Conservation (phyloP, 2,329 filamentous ascomycete genomes). For the Geoglossum cookeanum region DNA sequence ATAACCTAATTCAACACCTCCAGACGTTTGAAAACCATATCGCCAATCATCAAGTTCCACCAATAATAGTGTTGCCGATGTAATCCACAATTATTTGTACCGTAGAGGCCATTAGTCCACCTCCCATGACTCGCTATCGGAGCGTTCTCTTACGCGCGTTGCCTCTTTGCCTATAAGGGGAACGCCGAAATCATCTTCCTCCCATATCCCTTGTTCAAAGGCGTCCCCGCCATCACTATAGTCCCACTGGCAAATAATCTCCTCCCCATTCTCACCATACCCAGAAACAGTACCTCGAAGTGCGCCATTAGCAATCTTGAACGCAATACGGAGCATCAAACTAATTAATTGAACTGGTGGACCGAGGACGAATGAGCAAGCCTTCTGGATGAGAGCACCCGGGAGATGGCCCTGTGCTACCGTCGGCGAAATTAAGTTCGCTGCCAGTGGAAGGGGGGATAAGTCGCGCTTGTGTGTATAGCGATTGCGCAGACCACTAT, state of each 20-base stretch:
- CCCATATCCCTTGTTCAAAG: slow-evolving; percentile 31
- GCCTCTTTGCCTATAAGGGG: slow-evolving; percentile 16
- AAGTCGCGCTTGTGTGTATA: slow-evolving; percentile 31
- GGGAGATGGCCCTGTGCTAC: slow-evolving; percentile 33
- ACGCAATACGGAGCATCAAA: slow-evolving; percentile 65
- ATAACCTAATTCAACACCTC: neutral
- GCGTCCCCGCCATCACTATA: slow-evolving; percentile 26
- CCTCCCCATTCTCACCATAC: slow-evolving; percentile 32
- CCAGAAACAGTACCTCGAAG: slow-evolving; percentile 42
- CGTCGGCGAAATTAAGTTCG: slow-evolving; percentile 41
- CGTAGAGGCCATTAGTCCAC: neutral
- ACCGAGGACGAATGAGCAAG: slow-evolving; percentile 54
- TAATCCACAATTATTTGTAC: neutral
- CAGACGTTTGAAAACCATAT: neutral
- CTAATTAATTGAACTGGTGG: slow-evolving; percentile 64
- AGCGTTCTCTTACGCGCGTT: too few species aligned
- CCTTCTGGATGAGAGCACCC: slow-evolving; percentile 53
- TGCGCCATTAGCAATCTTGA: slow-evolving; percentile 47
- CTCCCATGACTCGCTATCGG: neutral
- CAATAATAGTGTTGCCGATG: neutral
- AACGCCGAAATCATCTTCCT: slow-evolving; percentile 39
- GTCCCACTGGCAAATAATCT: slow-evolving; percentile 41
- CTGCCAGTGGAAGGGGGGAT: slow-evolving; percentile 48
- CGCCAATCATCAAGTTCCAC: neutral
- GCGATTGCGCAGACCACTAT: neutral